Conservation (phyloP, 1,139 yeast genomes). For the Geotrichum restrictum region DNA sequence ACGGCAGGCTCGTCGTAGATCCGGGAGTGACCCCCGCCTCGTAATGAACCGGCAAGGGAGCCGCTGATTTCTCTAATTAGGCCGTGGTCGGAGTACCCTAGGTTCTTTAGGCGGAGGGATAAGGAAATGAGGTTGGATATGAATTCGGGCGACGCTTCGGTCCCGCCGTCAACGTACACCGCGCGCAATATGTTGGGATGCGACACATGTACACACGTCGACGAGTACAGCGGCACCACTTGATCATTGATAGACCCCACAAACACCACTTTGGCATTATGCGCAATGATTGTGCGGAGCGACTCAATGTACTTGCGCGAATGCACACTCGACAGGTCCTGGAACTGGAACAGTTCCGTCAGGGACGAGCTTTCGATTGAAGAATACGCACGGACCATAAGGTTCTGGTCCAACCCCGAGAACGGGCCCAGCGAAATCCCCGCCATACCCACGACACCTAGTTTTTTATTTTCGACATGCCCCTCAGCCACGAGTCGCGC, state of each 20-base stretch:
- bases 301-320: slow-evolving; percentile 68
- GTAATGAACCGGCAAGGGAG: slow-evolving; percentile 81
- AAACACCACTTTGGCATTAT: slow-evolving; percentile 72
- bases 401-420: slow-evolving; percentile 78
- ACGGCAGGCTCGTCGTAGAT: slow-evolving; percentile 83
- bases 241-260: slow-evolving; percentile 91
- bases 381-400: slow-evolving; percentile 81
- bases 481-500: slow-evolving; percentile 71
- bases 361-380: slow-evolving; percentile 85
- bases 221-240: slow-evolving; percentile 84
- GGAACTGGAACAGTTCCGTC: slow-evolving; percentile 81
- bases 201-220: slow-evolving; percentile 72
- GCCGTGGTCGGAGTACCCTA: slow-evolving; percentile 41
- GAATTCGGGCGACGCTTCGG: slow-evolving; percentile 49
- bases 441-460: slow-evolving; percentile 89
- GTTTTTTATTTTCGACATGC: slow-evolving; percentile 47
- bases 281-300: slow-evolving; percentile 57
- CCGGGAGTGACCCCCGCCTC: slow-evolving; percentile 92
- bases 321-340: slow-evolving; percentile 66
- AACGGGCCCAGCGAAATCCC: slow-evolving; percentile 93
- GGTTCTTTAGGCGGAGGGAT: slow-evolving; percentile 41
- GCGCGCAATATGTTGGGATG: slow-evolving; percentile 91
- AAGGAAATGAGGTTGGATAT: slow-evolving; percentile 49
- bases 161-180: slow-evolving; percentile 76
- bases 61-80: slow-evolving; percentile 73